phyloP scores from a whole-genome alignment of 1,139 yeast species.

The Blastobotrys persicus region DNA sequence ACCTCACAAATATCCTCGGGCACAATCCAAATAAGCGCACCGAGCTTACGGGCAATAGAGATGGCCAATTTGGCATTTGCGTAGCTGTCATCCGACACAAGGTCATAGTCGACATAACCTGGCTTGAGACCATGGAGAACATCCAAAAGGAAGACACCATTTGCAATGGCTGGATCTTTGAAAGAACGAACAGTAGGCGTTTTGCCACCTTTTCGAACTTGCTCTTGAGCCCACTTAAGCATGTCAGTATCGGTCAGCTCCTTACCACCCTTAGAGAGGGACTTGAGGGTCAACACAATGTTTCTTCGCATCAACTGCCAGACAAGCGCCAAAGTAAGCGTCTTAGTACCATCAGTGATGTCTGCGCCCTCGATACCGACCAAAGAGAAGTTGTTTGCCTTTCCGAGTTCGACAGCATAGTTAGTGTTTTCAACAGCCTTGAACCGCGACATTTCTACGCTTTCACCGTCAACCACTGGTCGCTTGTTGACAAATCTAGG shows the following conservation, averaged over 20 bases:
- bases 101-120: slow-evolving; percentile 93
- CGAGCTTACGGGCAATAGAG: slow-evolving; percentile 96
- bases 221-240: slow-evolving; percentile 88
- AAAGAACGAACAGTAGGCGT: slow-evolving; percentile 68
- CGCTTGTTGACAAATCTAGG: slow-evolving; percentile 77
- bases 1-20: slow-evolving; percentile 99
- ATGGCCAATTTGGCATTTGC: slow-evolving; percentile 96
- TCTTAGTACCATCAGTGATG: slow-evolving; percentile 88
- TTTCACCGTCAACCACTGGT: slow-evolving; percentile 56
- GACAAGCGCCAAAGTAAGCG: slow-evolving; percentile 89
- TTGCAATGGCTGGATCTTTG: slow-evolving; percentile 72
- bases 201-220: slow-evolving; percentile 83
- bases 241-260: slow-evolving; percentile 82
- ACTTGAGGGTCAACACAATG: slow-evolving; percentile 76
- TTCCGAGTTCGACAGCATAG: slow-evolving; percentile 94
- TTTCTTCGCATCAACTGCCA: slow-evolving; percentile 99
- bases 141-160: slow-evolving; percentile 81
- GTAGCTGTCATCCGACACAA: slow-evolving; percentile 83
- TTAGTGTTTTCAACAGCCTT: slow-evolving; percentile 95
- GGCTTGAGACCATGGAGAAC: slow-evolving; percentile 92
- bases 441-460: slow-evolving; percentile 70
- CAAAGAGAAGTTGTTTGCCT: slow-evolving; percentile 83
- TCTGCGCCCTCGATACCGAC: slow-evolving; percentile 99
- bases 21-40: slow-evolving; percentile 96
- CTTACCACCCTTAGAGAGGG: slow-evolving; percentile 67